Evolutionary conservation across 2,329 filamentous ascomycete genomes (phyloP), one percentile per base, ranked within the genome.

Genomic region (Aspergillus floridensis): DNA sequence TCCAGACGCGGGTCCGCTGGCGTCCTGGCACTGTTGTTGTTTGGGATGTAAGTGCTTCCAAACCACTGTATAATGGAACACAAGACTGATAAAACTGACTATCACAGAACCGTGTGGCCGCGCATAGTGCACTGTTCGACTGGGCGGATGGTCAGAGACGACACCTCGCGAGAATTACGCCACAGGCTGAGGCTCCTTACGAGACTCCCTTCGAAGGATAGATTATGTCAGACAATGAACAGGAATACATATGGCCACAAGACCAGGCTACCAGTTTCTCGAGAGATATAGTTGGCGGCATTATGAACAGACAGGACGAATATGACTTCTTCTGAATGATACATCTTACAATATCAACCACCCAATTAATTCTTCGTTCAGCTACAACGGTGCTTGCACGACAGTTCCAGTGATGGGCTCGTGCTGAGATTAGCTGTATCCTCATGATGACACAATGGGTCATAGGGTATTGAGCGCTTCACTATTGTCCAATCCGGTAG

Each of bases 101-200:
- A 50, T 21, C 8, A 11, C 59, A 81, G 71, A 95, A 93, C 78
- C 82, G 91, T 32, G 85, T 93, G 0, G 92, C 89, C 10, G 84
- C 86, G 66, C 91, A 96, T 74, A 89, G 89, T 6, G 91, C 91
- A 2, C 78, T 93, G 44, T 80, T 93, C 3, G 91, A 96, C 73
- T 96, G 91, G 91, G 85, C 89, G 66, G 86, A 86, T 71, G 91
- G 91, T 3, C 86, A 91, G 74, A 81, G 92, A 59, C 83, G 92
- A 53, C 91, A 96, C 77, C 76, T 96, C 62, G 91, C 91, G 5
- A 84, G 92, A 48, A 88, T 96, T 69, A 93, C 91, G 4, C 91
- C 91, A 0, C 90, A 93, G 77, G 91, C 90, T 1, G 91, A 96
- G 80, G 76, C 79, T 61, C 91, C 91, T 0, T 90, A 80, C 65